A percentile compares a stretch with the other conserved stretches of the same genome.
These are phyloP conservation scores for Hypoxylon lienhwacheense DNA, from an alignment of 495 filamentous ascomycete genomes.

Conservation along the genomic window DNA sequence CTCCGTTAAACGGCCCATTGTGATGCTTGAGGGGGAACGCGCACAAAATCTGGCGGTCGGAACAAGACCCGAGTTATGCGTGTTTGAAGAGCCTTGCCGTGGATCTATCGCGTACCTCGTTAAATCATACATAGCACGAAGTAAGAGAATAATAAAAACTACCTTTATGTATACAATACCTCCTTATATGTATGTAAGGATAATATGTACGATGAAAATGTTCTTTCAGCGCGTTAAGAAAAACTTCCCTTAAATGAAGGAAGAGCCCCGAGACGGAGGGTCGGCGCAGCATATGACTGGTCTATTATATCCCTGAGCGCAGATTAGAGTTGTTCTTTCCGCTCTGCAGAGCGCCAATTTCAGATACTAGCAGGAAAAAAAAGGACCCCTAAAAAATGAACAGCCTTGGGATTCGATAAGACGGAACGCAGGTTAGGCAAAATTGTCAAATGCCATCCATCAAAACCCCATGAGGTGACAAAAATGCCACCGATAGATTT, in stretches of 20 bases:
- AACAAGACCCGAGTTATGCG: slow-evolving; percentile 15
- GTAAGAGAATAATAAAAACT: neutral
- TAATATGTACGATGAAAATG: neutral
- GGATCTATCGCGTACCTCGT: slow-evolving; percentile 4
- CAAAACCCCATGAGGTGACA: slow-evolving; percentile 25
- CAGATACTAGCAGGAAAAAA: slow-evolving; percentile 12
- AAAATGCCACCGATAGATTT: slow-evolving; percentile 16
- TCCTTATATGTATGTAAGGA: neutral
- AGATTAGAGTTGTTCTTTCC: slow-evolving; percentile 31
- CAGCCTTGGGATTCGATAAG: slow-evolving; percentile 14
- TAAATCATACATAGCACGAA: neutral
- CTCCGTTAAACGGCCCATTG: slow-evolving; percentile 30
- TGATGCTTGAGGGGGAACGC: slow-evolving; percentile 29
- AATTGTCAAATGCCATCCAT: slow-evolving; percentile 25
- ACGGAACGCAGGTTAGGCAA: slow-evolving; percentile 30
- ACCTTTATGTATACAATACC: neutral
- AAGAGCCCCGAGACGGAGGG: slow-evolving; percentile 22
- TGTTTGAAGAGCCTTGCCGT: slow-evolving; percentile 22
- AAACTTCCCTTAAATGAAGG: slow-evolving; percentile 13
- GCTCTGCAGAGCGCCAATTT: slow-evolving; percentile 32
- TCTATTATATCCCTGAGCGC: slow-evolving; percentile 19
- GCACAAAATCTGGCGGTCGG: slow-evolving; percentile 32
- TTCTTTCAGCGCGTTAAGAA: slow-evolving; percentile 8
- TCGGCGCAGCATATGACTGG: slow-evolving; percentile 15
- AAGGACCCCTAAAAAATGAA: slow-evolving; percentile 25